These are phyloP conservation scores for Trametes pubescens DNA, from an alignment of 1,284 basidiomycete genomes.

Conservation along the genomic window DNA sequence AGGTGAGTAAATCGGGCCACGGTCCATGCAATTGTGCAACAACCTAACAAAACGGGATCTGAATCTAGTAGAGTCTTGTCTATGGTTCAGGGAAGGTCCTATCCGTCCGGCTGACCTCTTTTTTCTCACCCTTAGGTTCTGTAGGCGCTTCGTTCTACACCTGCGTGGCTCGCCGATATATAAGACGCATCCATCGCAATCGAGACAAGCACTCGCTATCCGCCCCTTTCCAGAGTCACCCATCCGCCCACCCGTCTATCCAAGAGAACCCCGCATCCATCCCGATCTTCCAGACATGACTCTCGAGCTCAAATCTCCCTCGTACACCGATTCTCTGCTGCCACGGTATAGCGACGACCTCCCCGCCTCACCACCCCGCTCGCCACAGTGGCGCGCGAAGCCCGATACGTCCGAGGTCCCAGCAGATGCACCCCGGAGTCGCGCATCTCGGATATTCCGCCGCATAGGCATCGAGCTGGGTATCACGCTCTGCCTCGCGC, in stretches of 20 bases:
- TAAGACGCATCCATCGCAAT: neutral
- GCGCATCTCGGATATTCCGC: neutral
- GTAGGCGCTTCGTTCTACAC: neutral
- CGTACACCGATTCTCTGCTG: neutral
- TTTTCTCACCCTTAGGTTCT: neutral
- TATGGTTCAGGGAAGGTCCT: neutral
- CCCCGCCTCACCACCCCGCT: neutral
- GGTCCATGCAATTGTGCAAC: neutral
- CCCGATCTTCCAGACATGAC: neutral
- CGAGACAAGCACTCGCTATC: neutral
- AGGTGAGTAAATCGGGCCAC: neutral
- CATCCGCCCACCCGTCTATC: neutral
- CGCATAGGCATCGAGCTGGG: neutral
- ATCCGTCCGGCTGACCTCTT: neutral
- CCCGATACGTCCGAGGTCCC: neutral
- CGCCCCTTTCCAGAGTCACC: neutral
- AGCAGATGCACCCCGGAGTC: neutral
- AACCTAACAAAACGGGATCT: neutral
- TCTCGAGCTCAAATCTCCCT: neutral
- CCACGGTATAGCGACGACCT: neutral
- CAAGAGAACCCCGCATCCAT: neutral
- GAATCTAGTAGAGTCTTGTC: neutral
- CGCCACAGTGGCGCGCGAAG: slow-evolving; percentile 7
- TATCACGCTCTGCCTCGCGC: neutral
- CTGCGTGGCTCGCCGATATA: neutral